These are phyloP conservation scores for Boletus hoseneyae DNA, from an alignment of 1,284 basidiomycete species.

Conservation along the genomic window DNA sequence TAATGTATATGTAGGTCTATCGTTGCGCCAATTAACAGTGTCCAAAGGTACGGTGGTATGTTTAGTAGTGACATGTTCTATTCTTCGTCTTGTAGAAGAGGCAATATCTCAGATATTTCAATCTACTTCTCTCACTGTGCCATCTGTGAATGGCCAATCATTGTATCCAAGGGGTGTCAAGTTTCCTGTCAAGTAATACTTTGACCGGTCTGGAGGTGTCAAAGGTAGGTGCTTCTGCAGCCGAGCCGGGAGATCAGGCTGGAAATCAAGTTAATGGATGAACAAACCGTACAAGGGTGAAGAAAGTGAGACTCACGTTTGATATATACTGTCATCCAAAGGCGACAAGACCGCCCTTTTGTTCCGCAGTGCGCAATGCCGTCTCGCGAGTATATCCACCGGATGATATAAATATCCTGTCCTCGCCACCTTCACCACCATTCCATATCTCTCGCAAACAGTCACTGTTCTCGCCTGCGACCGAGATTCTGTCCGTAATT, in stretches of 20 bases:
- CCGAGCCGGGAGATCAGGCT: slow-evolving; percentile 19
- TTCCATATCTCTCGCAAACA: slow-evolving; percentile 19
- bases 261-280: neutral
- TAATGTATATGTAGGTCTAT: no score
- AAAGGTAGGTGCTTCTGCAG: slow-evolving; percentile 17
- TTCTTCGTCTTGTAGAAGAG: no score
- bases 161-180: slow-evolving; percentile 21
- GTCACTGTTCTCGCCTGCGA: no score
- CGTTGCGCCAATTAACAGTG: no score
- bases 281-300: neutral
- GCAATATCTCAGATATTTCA: no score
- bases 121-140: slow-evolving; percentile 14
- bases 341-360: slow-evolving; percentile 35
- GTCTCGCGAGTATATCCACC: neutral
- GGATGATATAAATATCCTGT: slow-evolving; percentile 27
- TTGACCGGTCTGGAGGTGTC: slow-evolving; percentile 13
- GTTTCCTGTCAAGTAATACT: no score
- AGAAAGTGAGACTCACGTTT: slow-evolving; percentile 6
- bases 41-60: no score
- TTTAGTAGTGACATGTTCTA: no score
- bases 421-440: slow-evolving; percentile 3
- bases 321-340: slow-evolving; percentile 39
- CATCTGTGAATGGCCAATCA: slow-evolving; percentile 24
- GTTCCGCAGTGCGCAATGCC: slow-evolving; percentile 16
- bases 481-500: neutral